Conservation (phyloP, 768 basidiomycete genomes). For the Lactifluus pinguis region DNA sequence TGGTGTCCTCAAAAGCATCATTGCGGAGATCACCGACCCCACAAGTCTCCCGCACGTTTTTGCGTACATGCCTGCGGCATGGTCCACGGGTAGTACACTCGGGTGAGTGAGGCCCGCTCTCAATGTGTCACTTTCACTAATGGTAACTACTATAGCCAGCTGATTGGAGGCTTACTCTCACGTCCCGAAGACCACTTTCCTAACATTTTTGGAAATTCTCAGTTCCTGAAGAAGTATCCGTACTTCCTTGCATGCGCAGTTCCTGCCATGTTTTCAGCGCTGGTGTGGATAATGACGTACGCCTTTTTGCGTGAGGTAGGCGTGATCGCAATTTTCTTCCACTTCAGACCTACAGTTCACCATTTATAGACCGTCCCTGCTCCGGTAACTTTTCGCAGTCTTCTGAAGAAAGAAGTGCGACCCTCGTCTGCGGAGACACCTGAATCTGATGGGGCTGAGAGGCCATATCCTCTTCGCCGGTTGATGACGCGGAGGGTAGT, state of each 20-base stretch:
- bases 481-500: constrained; percentile 26
- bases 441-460: constrained; percentile 11
- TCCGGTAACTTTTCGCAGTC: constrained; percentile 4
- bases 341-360: constrained; percentile 21
- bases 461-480: constrained; percentile 15
- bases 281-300: constrained; percentile 45
- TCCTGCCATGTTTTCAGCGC: constrained; percentile 30
- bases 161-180: constrained; percentile 59
- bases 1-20: constrained; percentile 65
- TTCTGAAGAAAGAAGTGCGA: background rate
- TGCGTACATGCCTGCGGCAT: constrained; percentile 52
- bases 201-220: constrained; percentile 41
- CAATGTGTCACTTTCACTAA: background rate
- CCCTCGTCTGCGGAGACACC: background rate
- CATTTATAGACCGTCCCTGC: constrained; percentile 14
- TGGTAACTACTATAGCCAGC: constrained; percentile 32
- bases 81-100: constrained; percentile 36
- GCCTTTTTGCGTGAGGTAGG: constrained; percentile 13
- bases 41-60: constrained; percentile 63
- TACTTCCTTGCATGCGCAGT: constrained; percentile 57
- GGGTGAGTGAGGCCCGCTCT: constrained; percentile 32
- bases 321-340: too few relatives aligned
- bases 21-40: constrained; percentile 64
- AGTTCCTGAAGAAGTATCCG: constrained; percentile 57
- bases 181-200: constrained; percentile 63